Evolutionary conservation across 108 stramenopile species (phyloP).

Genomic region (Epithemia pelagica): DNA sequence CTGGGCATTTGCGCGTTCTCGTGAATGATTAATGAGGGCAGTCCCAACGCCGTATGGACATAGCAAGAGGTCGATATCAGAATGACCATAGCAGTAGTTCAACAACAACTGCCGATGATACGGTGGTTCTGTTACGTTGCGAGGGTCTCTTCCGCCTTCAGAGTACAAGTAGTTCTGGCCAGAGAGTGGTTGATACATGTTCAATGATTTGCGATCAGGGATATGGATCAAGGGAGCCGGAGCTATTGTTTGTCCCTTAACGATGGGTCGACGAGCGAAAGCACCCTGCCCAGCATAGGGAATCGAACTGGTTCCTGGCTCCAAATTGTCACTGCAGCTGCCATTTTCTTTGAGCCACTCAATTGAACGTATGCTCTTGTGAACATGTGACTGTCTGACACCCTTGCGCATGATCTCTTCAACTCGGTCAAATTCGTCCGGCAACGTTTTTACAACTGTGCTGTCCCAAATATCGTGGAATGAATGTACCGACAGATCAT

Average conservation of each 20-base stretch:
- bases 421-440: not conserved
- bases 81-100: constrained; percentile 71
- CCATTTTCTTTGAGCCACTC: constrained; percentile 50
- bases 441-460: no score
- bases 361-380: constrained; percentile 11
- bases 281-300: constrained; percentile 50
- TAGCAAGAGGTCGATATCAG: constrained; percentile 35
- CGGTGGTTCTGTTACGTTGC: constrained; percentile 1
- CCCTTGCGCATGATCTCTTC: not conserved
- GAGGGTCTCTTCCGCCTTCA: not conserved
- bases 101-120: constrained; percentile 44
- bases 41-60: no score
- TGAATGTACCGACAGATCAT: no score
- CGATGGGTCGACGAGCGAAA: constrained; percentile 42
- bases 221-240: constrained; percentile 57
- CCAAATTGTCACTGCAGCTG: constrained; percentile 53
- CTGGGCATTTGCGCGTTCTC: constrained; percentile 48
- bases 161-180: constrained; percentile 18
- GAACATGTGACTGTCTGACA: not conserved
- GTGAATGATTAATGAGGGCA: constrained; percentile 64
- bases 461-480: no score
- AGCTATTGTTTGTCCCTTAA: constrained; percentile 42
- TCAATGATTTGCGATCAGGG: constrained; percentile 11
- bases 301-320: constrained; percentile 2
- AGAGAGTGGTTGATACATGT: no score